Evolutionary conservation across 495 filamentous ascomycete genomes (phyloP).

Genomic region (Hypoxylon lenormandii): DNA sequence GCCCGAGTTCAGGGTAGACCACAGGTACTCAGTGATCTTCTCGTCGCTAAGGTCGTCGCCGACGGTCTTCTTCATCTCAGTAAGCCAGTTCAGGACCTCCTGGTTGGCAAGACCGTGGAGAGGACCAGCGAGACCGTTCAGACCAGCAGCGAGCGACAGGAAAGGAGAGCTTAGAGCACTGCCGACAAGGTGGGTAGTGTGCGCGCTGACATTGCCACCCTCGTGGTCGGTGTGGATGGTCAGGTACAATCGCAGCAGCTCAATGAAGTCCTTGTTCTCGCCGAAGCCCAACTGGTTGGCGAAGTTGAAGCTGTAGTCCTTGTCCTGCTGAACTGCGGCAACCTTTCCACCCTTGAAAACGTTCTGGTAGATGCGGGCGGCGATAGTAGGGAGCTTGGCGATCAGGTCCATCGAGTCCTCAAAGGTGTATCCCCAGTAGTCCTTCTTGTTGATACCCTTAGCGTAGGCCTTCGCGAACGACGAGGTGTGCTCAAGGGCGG

Average conservation of each 20-base stretch:
- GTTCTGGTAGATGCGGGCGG: conserved; percentile 98
- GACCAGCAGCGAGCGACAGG: conserved; percentile 93
- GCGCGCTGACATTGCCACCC: conserved; percentile 97
- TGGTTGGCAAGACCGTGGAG: conserved; percentile 99
- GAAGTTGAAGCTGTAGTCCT: conserved; percentile 98
- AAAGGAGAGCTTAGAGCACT: conserved; percentile 96
- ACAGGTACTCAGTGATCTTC: conserved; percentile 96
- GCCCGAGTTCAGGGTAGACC: conserved; percentile 93
- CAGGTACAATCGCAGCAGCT: conserved; percentile 97
- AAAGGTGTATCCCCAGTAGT: conserved; percentile 99
- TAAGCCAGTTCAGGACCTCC: conserved; percentile 98
- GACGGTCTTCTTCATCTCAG: conserved; percentile 95
- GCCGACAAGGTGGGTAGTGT: conserved; percentile 98
- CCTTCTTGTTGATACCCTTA: conserved; percentile 97
- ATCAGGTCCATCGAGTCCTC: conserved; percentile 99
- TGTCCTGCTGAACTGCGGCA: conserved; percentile 90
- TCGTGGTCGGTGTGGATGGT: conserved; percentile 99
- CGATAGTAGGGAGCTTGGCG: conserved; percentile 98
- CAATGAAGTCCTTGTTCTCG: conserved; percentile 95
- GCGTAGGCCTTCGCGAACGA: conserved; percentile 97
- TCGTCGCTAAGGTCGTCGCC: conserved; percentile 94
- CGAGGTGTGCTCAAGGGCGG: conserved; percentile 97
- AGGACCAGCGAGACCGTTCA: conserved; percentile 96
- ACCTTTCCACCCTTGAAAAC: conserved; percentile 99
- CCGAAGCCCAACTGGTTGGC: conserved; percentile 98